phyloP scores from a whole-genome alignment of 352 stramenopile species.

The Phytophthora tentaculata region DNA sequence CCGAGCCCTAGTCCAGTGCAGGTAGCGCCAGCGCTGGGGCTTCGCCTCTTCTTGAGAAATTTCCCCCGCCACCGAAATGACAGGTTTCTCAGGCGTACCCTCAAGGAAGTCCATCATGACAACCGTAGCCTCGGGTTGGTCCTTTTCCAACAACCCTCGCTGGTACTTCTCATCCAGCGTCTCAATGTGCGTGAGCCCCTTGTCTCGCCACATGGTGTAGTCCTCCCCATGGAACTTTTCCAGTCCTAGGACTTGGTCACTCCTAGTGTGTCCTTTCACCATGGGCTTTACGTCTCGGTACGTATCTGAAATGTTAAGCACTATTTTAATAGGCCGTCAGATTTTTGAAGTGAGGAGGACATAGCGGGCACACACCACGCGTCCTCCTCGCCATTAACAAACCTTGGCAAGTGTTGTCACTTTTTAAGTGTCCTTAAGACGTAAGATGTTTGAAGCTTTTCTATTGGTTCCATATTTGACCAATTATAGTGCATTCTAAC shows the following conservation, averaged over 20 bases:
- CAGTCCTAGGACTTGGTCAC: constrained; percentile 1
- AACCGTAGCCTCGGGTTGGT: constrained; percentile 10
- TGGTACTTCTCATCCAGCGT: constrained; percentile 19
- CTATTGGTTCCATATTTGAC: no score
- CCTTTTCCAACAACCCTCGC: constrained; percentile 21
- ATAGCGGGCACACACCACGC: no score
- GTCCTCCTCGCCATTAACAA: no score
- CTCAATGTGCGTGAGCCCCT: constrained; percentile 14
- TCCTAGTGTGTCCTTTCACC: constrained; percentile 4
- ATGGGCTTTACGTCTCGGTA: no score
- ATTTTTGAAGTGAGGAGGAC: no score
- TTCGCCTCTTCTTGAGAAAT: constrained; percentile 3
- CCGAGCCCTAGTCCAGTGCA: constrained; percentile 12
- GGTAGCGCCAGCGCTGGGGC: not conserved
- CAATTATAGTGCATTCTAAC: no score
- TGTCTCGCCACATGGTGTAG: constrained; percentile 27
- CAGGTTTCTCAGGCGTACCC: not conserved
- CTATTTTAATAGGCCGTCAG: no score
- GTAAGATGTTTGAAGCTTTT: no score
- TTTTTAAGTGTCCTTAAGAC: no score
- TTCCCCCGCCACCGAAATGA: not conserved
- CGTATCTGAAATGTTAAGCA: no score
- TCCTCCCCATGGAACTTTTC: constrained; percentile 7
- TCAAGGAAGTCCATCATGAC: constrained; percentile 25
- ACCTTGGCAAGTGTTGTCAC: no score